Conservation (phyloP, 352 stramenopile species). For the Phytophthora podocarpi region DNA sequence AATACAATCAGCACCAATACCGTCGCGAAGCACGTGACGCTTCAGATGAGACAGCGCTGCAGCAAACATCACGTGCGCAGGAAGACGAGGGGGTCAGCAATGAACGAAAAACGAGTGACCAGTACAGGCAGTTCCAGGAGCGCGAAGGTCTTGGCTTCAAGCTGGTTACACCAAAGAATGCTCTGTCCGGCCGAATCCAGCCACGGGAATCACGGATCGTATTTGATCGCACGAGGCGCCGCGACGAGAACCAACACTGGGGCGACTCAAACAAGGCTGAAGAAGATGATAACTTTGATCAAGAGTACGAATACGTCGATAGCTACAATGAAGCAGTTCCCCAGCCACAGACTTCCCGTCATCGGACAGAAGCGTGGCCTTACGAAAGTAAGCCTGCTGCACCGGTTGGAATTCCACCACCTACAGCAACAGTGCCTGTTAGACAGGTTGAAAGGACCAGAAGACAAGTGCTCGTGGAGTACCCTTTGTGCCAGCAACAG, state of each 20-base stretch:
- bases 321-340: slow-evolving; percentile 4
- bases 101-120: slow-evolving; percentile 6
- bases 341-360: not conserved
- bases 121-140: slow-evolving; percentile 28
- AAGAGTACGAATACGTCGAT: slow-evolving; percentile 10
- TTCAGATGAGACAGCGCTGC: not conserved
- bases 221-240: slow-evolving; percentile 22
- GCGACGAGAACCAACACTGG: slow-evolving; percentile 11
- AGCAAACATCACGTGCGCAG: not conserved
- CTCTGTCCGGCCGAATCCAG: slow-evolving; percentile 9
- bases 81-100: slow-evolving; percentile 4
- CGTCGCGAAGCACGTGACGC: slow-evolving; percentile 1
- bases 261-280: not conserved
- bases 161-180: slow-evolving; percentile 21
- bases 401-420: slow-evolving; percentile 2
- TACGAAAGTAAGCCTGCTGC: slow-evolving; percentile 2
- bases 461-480: too few relatives aligned
- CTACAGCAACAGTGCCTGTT: not conserved
- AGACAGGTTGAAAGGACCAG: slow-evolving; percentile 15
- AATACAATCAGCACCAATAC: slow-evolving; percentile 40
- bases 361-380: not conserved
- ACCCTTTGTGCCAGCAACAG: too few relatives aligned
- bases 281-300: not conserved
- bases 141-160: slow-evolving; percentile 31
- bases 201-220: slow-evolving; percentile 20